Evolutionary conservation across 1,139 yeast genomes (phyloP), one percentile per base, ranked within the genome.

Genomic region (Blastobotrys persicus): DNA sequence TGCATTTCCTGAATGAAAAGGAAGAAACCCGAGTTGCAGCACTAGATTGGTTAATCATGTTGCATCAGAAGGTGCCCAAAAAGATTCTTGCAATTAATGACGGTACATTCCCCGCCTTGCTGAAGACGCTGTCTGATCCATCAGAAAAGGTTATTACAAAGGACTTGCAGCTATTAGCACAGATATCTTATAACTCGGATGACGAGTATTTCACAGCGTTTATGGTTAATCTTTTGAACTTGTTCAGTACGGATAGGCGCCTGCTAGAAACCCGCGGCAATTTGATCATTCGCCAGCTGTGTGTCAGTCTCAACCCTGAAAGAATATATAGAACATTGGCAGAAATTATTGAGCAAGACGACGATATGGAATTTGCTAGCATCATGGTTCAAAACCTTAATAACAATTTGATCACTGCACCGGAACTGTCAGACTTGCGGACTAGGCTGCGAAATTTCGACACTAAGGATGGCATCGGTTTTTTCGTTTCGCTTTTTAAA

Each of bases 381-480:
- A 79, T 84, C 59, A 84, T 92, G 77, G 83, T 92, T 40, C 96
- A 91, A 56, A 88, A 92, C 33, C 74, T 92, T 61, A 89, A 88
- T 66, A 89, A 87, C 58, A 92, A 88, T 52, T 71, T 94, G 49
- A 78, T 92, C n/a, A 88, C 96, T 1, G 85, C 96, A 0, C 88
- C 88, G 1, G 98, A 92, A 61, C 73, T 94, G 46, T 70, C 80
- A 0, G 75, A 76, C 1, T 74, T 92, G 57, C 77, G 98, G 46
- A 81, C 79, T 55, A 80, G 86, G 60, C 71, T 92, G 46, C 81
- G 83, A 50, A 69, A 71, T 47, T 53, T 73, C 5, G 73, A 70
- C 39, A 79, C 75, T 48, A 74, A 76, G 48, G 86, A 83, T 44
- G 96, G 89, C 50, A 82, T 85, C 74, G 68, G 76, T 28, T 73